phyloP scores from a whole-genome alignment of 1,284 basidiomycete species.

The Sparassis latifolia region DNA sequence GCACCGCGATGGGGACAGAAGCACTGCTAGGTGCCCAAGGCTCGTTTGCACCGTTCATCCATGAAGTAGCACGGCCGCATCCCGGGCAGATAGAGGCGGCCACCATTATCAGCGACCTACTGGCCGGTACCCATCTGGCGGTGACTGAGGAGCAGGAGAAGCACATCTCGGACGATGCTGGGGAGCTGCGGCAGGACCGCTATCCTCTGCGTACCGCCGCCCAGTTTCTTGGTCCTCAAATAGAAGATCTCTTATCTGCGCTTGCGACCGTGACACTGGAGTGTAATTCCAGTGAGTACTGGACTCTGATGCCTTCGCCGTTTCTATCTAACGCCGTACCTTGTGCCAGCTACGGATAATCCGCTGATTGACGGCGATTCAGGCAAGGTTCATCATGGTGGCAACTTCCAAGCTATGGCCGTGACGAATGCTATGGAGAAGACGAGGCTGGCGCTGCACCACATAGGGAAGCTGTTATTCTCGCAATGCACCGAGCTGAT shows the following conservation, averaged over 20 bases:
- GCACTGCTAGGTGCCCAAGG: constrained; percentile 69
- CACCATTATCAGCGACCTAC: constrained; percentile 58
- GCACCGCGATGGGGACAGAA: constrained; percentile 82
- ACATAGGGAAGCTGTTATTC: constrained; percentile 80
- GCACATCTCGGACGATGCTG: constrained; percentile 63
- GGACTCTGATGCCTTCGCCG: not conserved
- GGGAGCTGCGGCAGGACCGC: constrained; percentile 67
- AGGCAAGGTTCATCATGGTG: constrained; percentile 71
- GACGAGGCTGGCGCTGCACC: constrained; percentile 73
- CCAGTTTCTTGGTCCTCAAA: constrained; percentile 82
- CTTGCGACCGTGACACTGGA: constrained; percentile 64
- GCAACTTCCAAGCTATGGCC: constrained; percentile 86
- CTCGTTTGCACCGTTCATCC: constrained; percentile 79
- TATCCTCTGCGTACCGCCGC: constrained; percentile 76
- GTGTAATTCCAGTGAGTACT: constrained; percentile 75
- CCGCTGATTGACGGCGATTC: constrained; percentile 66
- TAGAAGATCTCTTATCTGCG: constrained; percentile 73
- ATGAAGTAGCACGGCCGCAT: constrained; percentile 75
- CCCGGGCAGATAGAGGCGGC: constrained; percentile 79
- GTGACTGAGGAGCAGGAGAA: constrained; percentile 54
- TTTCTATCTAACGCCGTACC: not conserved
- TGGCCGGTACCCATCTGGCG: constrained; percentile 68
- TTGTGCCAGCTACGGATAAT: constrained; percentile 59
- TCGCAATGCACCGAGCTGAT: constrained; percentile 79
- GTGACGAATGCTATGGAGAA: constrained; percentile 88